These are phyloP conservation scores for Juglanconis juglandina DNA, from an alignment of 2,329 filamentous ascomycete genomes.

Conservation along the genomic window DNA sequence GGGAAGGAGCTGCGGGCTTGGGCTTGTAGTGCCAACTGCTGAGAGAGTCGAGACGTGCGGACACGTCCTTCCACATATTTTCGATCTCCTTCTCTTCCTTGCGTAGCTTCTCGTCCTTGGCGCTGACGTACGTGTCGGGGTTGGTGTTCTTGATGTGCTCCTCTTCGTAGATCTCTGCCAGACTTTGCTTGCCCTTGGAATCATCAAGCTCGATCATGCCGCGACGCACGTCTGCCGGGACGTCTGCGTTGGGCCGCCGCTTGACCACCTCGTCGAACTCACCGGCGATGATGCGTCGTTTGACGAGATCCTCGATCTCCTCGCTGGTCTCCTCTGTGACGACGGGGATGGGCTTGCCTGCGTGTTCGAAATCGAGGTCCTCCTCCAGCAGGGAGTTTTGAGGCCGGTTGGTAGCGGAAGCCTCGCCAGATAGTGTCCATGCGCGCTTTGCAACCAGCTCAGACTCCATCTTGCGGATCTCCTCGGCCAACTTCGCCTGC, in stretches of 20 bases:
- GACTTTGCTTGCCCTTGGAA: slow-evolving; percentile 77
- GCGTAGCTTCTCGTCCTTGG: slow-evolving; percentile 75
- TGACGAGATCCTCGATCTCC: slow-evolving; percentile 89
- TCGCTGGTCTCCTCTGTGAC: slow-evolving; percentile 90
- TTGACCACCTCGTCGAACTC: slow-evolving; percentile 91
- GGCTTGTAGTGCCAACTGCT: slow-evolving; percentile 96
- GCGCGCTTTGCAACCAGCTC: slow-evolving; percentile 85
- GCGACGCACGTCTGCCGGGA: slow-evolving; percentile 59
- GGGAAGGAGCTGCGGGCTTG: slow-evolving; percentile 73
- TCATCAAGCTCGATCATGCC: slow-evolving; percentile 81
- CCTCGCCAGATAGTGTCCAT: slow-evolving; percentile 89
- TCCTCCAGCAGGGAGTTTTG: slow-evolving; percentile 90
- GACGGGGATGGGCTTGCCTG: slow-evolving; percentile 90
- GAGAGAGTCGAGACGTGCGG: slow-evolving; percentile 77
- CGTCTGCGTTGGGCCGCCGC: slow-evolving; percentile 70
- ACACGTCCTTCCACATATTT: slow-evolving; percentile 77
- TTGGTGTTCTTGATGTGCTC: slow-evolving; percentile 79
- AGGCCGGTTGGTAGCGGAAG: slow-evolving; percentile 74
- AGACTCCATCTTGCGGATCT: slow-evolving; percentile 88
- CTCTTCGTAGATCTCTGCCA: slow-evolving; percentile 92
- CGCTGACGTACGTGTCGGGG: slow-evolving; percentile 74
- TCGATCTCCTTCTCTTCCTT: slow-evolving; percentile 82
- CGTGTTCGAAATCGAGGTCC: slow-evolving; percentile 91
- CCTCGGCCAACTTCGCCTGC: slow-evolving; percentile 79
- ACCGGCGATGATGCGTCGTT: slow-evolving; percentile 81